phyloP scores from a whole-genome alignment of 306 rosid genomes.

The Aeschynomene evenia region DNA sequence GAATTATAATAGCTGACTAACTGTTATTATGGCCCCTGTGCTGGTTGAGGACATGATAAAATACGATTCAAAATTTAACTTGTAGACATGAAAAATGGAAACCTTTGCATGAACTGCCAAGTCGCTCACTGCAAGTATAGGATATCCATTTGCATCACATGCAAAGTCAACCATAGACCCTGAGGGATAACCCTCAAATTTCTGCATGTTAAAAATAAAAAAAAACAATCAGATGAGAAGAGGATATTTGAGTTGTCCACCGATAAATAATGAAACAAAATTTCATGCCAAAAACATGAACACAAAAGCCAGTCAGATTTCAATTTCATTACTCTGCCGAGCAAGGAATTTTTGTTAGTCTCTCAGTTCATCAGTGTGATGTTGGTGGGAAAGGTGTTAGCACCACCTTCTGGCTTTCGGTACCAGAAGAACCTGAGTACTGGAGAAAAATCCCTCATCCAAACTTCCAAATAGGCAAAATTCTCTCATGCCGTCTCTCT shows the following conservation, averaged over 20 bases:
- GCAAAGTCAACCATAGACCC: conserved; percentile 94
- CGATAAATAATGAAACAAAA: conserved; percentile 16
- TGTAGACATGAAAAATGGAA: neutral
- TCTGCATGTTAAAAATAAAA: conserved; percentile 47
- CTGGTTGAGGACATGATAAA: neutral
- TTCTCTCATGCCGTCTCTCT: neutral
- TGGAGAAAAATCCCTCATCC: neutral
- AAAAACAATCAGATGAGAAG: conserved; percentile 13
- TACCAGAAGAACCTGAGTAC: neutral
- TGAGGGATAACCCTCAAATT: conserved; percentile 79
- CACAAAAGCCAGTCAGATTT: conserved; percentile 7
- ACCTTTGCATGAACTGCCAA: conserved; percentile 86
- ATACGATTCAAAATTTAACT: conserved; percentile 6
- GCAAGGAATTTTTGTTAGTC: neutral
- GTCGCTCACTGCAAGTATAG: conserved; percentile 84
- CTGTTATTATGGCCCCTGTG: conserved; percentile 11
- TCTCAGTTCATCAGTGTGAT: neutral
- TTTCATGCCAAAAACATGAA: conserved; percentile 8
- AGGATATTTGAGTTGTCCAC: conserved; percentile 9
- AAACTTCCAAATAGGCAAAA: conserved; percentile 10
- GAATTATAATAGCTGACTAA: conserved; percentile 20
- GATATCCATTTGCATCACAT: conserved; percentile 78
- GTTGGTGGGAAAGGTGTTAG: conserved; percentile 4
- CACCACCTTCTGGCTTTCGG: neutral
- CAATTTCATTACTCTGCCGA: conserved; percentile 11